Percentiles rank a stretch among this genome's conserved stretches.
Evolutionary conservation across 106 monocot species (phyloP).

Genomic region (Acorus gramineus): DNA sequence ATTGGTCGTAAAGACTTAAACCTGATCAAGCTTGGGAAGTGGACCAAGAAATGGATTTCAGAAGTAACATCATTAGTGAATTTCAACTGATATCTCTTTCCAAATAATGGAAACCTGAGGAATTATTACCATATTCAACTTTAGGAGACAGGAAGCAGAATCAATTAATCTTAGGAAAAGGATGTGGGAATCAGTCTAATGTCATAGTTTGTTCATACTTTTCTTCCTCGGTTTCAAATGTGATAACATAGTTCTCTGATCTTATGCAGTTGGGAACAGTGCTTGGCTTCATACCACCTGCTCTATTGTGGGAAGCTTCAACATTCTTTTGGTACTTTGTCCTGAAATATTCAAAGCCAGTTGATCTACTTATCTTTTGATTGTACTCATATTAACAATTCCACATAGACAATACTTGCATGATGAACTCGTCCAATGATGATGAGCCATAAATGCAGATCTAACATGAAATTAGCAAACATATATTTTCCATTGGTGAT

Average conservation of each 20-base stretch:
- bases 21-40: constrained; percentile 93
- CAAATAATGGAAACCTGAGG: constrained; percentile 89
- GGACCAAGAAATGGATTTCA: constrained; percentile 79
- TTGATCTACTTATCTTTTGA: too few relatives aligned
- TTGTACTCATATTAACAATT: too few relatives aligned
- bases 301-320: constrained; percentile 83
- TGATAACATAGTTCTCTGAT: constrained; percentile 85
- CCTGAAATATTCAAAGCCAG: constrained; percentile 32
- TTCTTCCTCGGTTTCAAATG: constrained; percentile 95
- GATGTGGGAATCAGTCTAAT: background rate
- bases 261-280: constrained; percentile 65
- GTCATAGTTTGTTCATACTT: constrained; percentile 40
- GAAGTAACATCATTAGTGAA: constrained; percentile 59
- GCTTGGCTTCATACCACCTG: constrained; percentile 48
- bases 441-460: too few relatives aligned
- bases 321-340: constrained; percentile 97
- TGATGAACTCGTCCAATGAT: too few relatives aligned
- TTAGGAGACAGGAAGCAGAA: background rate
- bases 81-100: constrained; percentile 90
- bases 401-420: too few relatives aligned
- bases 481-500: too few relatives aligned
- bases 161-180: background rate
- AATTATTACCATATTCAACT: background rate
- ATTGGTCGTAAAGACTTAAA: constrained; percentile 11
- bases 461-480: too few relatives aligned